A percentile compares a stretch with the other conserved stretches of the same genome.
phyloP scores from a whole-genome alignment of 2,329 filamentous ascomycete genomes.

The Zymoseptoria tritici region DNA sequence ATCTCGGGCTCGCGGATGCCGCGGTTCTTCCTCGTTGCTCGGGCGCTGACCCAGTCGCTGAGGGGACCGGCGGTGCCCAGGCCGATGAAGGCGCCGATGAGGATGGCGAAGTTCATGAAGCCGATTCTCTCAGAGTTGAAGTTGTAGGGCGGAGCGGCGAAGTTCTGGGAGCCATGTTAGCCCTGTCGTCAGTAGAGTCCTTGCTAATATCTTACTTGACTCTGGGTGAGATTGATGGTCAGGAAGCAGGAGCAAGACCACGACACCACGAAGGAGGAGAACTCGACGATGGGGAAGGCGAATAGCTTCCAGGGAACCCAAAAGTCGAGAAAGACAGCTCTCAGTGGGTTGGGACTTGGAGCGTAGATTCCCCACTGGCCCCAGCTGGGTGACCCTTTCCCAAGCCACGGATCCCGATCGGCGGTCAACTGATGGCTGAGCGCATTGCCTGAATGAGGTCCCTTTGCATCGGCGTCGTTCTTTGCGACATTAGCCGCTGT shows the following conservation, averaged over 20 bases:
- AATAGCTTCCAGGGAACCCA: conserved; percentile 58
- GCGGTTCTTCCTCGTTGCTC: conserved; percentile 45
- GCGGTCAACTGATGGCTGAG: conserved; percentile 3
- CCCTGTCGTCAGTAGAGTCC: too few relatives aligned
- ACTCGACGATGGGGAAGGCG: conserved; percentile 56
- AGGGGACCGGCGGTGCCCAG: conserved; percentile 49
- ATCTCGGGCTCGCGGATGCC: conserved; percentile 54
- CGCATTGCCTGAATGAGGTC: background rate
- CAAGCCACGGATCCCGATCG: conserved; percentile 46
- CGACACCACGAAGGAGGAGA: conserved; percentile 54
- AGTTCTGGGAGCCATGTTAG: too few relatives aligned
- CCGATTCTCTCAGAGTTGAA: conserved; percentile 45
- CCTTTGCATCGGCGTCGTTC: background rate
- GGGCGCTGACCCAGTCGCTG: conserved; percentile 50
- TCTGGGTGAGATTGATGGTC: conserved; percentile 53
- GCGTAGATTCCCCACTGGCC: conserved; percentile 48
- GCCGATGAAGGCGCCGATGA: conserved; percentile 49
- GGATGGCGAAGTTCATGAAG: conserved; percentile 52
- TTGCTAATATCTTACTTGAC: too few relatives aligned
- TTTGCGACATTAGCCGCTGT: background rate
- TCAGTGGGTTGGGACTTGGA: conserved; percentile 39
- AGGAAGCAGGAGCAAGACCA: conserved; percentile 54
- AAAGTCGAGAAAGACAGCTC: conserved; percentile 46
- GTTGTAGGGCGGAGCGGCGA: conserved; percentile 50
- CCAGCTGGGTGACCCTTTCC: conserved; percentile 48